Percentiles rank a stretch among this genome's conserved stretches.
phyloP scores from a whole-genome alignment of 108 stramenopile species.

The Fistulifera pelliculosa region DNA sequence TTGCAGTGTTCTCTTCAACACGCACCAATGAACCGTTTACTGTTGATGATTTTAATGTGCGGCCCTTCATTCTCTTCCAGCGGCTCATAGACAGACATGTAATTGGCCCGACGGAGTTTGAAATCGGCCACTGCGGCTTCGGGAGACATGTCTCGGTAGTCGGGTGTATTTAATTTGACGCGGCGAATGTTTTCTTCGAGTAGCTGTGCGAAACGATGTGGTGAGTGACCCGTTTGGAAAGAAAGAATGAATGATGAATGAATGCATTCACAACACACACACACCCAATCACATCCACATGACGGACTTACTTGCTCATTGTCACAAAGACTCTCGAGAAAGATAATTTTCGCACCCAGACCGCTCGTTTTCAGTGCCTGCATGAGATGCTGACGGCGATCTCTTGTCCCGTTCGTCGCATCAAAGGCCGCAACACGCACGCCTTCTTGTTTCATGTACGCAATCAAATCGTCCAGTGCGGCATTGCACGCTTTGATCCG shows the following conservation, averaged over 20 bases:
- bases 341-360: slow-evolving; percentile 67
- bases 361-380: slow-evolving; percentile 22
- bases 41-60: slow-evolving; percentile 84
- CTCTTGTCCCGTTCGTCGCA: slow-evolving; percentile 88
- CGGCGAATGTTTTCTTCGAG: slow-evolving; percentile 80
- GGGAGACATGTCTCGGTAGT: slow-evolving; percentile 74
- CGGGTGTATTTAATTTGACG: slow-evolving; percentile 83
- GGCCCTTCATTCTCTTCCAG: slow-evolving; percentile 72
- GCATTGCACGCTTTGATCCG: slow-evolving; percentile 72
- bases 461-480: slow-evolving; percentile 82
- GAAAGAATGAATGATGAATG: no score
- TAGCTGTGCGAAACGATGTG: no score
- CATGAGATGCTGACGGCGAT: slow-evolving; percentile 57
- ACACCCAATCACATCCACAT: no score
- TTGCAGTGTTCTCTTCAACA: background rate
- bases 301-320: slow-evolving; percentile 64
- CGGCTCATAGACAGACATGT: slow-evolving; percentile 81
- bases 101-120: slow-evolving; percentile 68
- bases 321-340: slow-evolving; percentile 88
- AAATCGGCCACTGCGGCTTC: slow-evolving; percentile 82
- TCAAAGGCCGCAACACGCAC: slow-evolving; percentile 90
- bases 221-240: no score
- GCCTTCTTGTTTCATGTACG: slow-evolving; percentile 15
- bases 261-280: no score
- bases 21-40: slow-evolving; percentile 52